Conservation (phyloP, 2,329 filamentous ascomycete species). For the Neurospora sp. region DNA sequence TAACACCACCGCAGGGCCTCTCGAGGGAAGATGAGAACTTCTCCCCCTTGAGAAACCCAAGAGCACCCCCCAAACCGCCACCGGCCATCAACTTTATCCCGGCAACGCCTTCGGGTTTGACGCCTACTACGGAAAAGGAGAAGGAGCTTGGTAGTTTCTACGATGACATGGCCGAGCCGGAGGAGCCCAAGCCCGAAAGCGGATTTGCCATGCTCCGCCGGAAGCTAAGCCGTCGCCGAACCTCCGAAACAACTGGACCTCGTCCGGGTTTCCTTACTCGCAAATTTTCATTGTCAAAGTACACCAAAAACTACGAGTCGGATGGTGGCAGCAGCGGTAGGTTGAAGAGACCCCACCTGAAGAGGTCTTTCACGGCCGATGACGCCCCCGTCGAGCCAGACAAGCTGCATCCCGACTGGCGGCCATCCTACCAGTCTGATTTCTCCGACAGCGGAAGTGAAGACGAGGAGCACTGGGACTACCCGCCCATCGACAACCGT, state of each 20-base stretch:
- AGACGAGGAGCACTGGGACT: slow-evolving; percentile 25
- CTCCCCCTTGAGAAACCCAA: slow-evolving; percentile 52
- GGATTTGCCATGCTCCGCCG: slow-evolving; percentile 43
- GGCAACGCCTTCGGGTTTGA: slow-evolving; percentile 50
- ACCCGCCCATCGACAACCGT: slow-evolving; percentile 40
- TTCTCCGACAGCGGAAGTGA: slow-evolving; percentile 23
- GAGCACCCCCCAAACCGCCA: slow-evolving; percentile 36
- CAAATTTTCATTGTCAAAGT: slow-evolving; percentile 43
- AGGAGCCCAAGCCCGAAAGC: slow-evolving; percentile 29
- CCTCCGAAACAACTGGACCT: slow-evolving; percentile 33
- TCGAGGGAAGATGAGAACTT: slow-evolving; percentile 42
- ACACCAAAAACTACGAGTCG: slow-evolving; percentile 24
- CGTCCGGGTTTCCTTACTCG: slow-evolving; percentile 35
- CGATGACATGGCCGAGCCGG: slow-evolving; percentile 33
- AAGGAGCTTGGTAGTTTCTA: slow-evolving; percentile 41
- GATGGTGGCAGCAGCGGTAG: slow-evolving; percentile 2
- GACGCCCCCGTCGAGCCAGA: slow-evolving; percentile 40
- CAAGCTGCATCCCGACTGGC: slow-evolving; percentile 52
- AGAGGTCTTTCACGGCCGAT: slow-evolving; percentile 31
- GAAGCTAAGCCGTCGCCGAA: slow-evolving; percentile 40
- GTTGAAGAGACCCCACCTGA: slow-evolving; percentile 18
- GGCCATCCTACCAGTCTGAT: slow-evolving; percentile 36
- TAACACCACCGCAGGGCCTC: slow-evolving; percentile 43
- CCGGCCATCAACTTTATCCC: slow-evolving; percentile 50
- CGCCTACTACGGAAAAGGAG: slow-evolving; percentile 42